Base-by-base conservation (phyloP, 2,329 filamentous ascomycete genomes). In the Hysterium pulicare region DNA sequence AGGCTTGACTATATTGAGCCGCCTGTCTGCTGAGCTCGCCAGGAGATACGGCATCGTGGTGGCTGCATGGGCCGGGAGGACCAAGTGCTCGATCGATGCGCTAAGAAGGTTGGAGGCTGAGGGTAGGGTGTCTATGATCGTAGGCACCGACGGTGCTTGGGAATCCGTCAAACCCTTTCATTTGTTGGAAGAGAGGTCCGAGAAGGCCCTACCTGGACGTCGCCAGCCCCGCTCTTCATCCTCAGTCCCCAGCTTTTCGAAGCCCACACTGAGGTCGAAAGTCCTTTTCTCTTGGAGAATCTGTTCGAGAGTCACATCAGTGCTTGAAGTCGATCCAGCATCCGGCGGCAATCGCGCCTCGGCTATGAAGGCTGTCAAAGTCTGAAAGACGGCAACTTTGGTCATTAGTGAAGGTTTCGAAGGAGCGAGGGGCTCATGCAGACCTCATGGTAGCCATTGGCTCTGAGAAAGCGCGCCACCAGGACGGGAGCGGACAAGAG, bases 201-300 rank as follows among this genome's bases (percentile, higher is more conserved):
- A 30, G 21, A n/a, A 13, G 16, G 39, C 48, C 67, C 53, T 48
- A 77, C 75, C 70, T 47, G 73, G 72, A 17, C 56, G 42, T 13
- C 46, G 67, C 78, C 79, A 82, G 31, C 58, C 53, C 41, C 57
- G 60, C 15, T 68, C 60, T 10, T 48, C 63, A 42, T 73, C 68
- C n/a, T 71, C 62, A 1, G 71, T 46, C 5, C 71, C 74, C 35
- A 77, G 58, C 54, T 77, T 79, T 54, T 83, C 79, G 47, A 81
- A 81, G 3, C 66, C 69, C 20, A 75, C 57, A 42, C 68, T 77
- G 10, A 78, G 57, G 53, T 83, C 80, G 50, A 77, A 83, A 0
- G 66, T 67, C 52, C 71, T 73, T 64, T 83, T 83, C 61, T 83
- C 79, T 37, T 80, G 71, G 6, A 83, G 66, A n/a, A 83, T 67